These are phyloP conservation scores for Graphium sp. DNA, from an alignment of 2,329 filamentous ascomycete species.

Conservation along the genomic window DNA sequence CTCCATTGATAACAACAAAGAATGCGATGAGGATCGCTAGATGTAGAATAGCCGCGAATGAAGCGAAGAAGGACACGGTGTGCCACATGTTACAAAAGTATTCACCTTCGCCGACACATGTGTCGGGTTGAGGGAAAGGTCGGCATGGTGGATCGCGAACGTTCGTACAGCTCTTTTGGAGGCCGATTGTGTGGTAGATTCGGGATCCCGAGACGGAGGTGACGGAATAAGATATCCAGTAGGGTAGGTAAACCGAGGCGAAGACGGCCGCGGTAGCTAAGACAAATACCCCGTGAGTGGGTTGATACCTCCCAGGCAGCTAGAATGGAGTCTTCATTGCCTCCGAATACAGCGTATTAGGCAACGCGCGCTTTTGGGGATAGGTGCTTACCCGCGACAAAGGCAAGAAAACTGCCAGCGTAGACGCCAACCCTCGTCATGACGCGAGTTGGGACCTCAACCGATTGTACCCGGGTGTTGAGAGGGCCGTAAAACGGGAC, in stretches of 20 bases:
- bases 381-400: conserved; percentile 1
- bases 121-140: conserved; percentile 56
- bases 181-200: conserved; percentile 49
- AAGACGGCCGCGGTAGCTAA: too few species aligned
- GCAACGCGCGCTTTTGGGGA: too few species aligned
- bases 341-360: too few species aligned
- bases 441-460: not conserved
- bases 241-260: conserved; percentile 49
- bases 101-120: conserved; percentile 19
- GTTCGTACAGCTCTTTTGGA: conserved; percentile 67
- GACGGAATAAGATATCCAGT: conserved; percentile 53
- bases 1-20: conserved; percentile 58
- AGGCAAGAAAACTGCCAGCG: conserved; percentile 2
- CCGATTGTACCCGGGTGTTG: not conserved
- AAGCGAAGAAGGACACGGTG: conserved; percentile 74
- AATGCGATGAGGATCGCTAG: conserved; percentile 69
- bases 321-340: too few species aligned
- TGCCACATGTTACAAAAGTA: conserved; percentile 90
- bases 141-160: conserved; percentile 34
- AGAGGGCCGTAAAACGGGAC: not conserved
- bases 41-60: conserved; percentile 67
- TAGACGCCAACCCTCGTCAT: conserved; percentile 5
- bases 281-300: too few species aligned
- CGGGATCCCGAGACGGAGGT: conserved; percentile 26
- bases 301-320: too few species aligned